A percentile compares a stretch with the other conserved stretches of the same genome.
Evolutionary conservation across 331 rosid genomes (phyloP).

Genomic region (Malus hybrid): DNA sequence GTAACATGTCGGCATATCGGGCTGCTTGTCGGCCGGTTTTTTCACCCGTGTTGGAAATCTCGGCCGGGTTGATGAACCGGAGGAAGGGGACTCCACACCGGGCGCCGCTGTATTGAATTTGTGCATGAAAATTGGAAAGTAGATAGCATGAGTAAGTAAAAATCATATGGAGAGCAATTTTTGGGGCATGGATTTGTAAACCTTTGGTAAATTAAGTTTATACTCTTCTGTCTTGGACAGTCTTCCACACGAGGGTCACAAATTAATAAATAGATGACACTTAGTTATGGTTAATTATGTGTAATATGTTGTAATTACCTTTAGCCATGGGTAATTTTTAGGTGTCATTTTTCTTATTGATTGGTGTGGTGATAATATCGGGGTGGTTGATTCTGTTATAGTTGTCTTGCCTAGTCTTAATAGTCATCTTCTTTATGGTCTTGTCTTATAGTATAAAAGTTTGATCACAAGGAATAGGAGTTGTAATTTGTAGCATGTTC

Average conservation of each 20-base stretch:
- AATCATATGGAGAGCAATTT: background rate
- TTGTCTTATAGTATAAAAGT: no score
- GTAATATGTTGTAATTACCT: no score
- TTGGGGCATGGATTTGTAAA: background rate
- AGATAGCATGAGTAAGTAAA: background rate
- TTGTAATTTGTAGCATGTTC: no score
- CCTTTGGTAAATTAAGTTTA: background rate
- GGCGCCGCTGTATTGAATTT: conserved; percentile 64
- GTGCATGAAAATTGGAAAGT: background rate
- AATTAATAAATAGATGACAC: background rate
- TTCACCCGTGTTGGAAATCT: conserved; percentile 42
- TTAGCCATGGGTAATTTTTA: no score
- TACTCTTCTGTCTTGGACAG: background rate
- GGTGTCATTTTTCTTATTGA: background rate
- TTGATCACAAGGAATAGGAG: no score
- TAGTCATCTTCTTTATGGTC: no score
- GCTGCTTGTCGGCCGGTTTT: conserved; percentile 40
- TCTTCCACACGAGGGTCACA: background rate
- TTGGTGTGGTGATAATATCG: no score
- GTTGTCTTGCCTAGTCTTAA: no score
- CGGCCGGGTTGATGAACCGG: conserved; percentile 44
- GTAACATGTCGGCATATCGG: conserved; percentile 27
- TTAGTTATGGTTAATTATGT: background rate
- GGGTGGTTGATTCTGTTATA: no score
- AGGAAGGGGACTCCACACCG: conserved; percentile 75